Evolutionary conservation across 1,284 basidiomycete species (phyloP), one percentile per base, ranked within the genome.

Genomic region (Cryptococcus neoformans): DNA sequence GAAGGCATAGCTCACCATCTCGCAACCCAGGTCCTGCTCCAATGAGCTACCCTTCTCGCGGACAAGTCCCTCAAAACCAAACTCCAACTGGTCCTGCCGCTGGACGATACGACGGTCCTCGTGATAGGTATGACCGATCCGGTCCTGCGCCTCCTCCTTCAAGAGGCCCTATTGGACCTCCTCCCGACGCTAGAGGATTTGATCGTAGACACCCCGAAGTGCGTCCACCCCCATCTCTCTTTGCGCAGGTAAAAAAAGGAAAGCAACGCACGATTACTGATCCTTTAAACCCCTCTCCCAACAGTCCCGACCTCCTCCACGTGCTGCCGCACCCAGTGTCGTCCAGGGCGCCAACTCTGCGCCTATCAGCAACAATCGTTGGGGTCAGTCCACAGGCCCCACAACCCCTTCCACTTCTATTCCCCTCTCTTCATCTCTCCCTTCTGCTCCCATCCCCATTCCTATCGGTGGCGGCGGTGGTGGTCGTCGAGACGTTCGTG

Each of bases 331-430:
- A 41, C 40, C 40, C 1, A 3, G 2, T 41, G 2, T 41, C 21
- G 28, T 40, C 7, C 14, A 41, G 10, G 52, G 52, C 8, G 21
- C 17, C 40, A 53, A 57, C 47, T 34, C 45, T 40, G 56, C 52
- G 36, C 51, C 56, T 34, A 28, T 54, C 11, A 11, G 39, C 8
- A 54, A 49, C 39, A 53, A 49, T 38, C 56, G 56, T 4, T 53
- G 52, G 56, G 56, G 45, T 16, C 50, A 28, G 21, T 16, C 17
- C 17, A 35, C 21, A 4, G 35, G 9, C 34, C 41, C 39, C 1
- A 17, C 39, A 17, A 28, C 39, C 10, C 40, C 39, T 21, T 12
- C 6, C 6, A 45, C 16, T 3, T 14, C 39, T 37, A 39, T n/a
- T n/a, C n/a, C 35, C 38, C 35, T 34, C 34, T 35, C 21, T 34